A percentile compares a stretch with the other conserved stretches of the same genome.
Evolutionary conservation across 805 yeast species (phyloP).

Genomic region (Pichia heedii): DNA sequence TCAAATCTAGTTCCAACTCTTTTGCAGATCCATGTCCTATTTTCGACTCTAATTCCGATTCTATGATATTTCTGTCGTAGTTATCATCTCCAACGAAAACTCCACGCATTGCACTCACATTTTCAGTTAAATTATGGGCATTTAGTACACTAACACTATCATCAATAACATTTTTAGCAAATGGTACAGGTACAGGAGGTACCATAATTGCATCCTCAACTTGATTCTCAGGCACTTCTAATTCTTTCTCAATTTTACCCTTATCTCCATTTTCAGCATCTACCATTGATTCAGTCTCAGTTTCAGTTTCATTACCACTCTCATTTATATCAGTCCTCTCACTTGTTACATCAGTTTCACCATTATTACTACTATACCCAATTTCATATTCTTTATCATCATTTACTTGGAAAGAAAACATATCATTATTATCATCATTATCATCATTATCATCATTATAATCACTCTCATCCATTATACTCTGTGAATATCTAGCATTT

Average conservation of each 20-base stretch:
- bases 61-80: too few relatives aligned
- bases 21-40: too few relatives aligned
- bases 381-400: slow-evolving; percentile 16
- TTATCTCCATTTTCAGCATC: background rate
- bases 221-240: too few relatives aligned
- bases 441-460: slow-evolving; percentile 7
- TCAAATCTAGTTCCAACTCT: too few relatives aligned
- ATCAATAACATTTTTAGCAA: background rate
- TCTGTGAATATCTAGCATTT: slow-evolving; percentile 8
- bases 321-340: slow-evolving; percentile 3
- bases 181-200: background rate
- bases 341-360: background rate
- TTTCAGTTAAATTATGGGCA: slow-evolving; percentile 1
- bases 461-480: slow-evolving; percentile 3
- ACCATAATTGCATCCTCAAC: too few relatives aligned
- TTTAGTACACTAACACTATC: background rate
- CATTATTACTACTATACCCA: slow-evolving; percentile 5
- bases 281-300: background rate
- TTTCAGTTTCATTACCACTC: background rate
- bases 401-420: slow-evolving; percentile 16
- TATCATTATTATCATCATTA: slow-evolving; percentile 13
- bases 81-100: slow-evolving; percentile 16
- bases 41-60: too few relatives aligned
- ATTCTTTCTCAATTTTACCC: background rate
- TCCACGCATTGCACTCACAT: slow-evolving; percentile 15